Conservation (phyloP, 176 grass and related monocot species). For the Chrysopogon serrulatus region DNA sequence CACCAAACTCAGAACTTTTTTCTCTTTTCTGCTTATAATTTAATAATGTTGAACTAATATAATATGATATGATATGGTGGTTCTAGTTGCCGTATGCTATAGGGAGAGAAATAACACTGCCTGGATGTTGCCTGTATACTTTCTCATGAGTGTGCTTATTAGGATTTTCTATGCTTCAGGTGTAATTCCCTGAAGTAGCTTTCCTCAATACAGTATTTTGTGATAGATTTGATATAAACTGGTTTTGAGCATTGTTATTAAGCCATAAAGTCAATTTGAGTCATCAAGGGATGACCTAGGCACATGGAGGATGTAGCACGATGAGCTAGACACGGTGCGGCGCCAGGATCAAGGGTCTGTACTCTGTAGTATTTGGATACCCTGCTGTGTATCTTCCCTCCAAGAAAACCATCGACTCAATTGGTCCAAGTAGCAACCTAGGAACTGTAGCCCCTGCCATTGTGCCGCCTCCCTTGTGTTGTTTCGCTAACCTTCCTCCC, state of each 20-base stretch:
- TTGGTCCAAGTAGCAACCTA: neutral
- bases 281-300: neutral
- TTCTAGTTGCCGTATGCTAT: neutral
- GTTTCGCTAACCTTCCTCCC: neutral
- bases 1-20: neutral
- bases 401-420: neutral
- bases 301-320: neutral
- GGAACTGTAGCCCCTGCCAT: neutral
- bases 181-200: neutral
- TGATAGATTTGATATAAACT: neutral
- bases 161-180: neutral
- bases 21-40: neutral
- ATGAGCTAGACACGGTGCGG: neutral
- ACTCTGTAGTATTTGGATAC: neutral
- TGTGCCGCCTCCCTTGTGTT: neutral
- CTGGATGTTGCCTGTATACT: neutral
- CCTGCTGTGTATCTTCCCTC: neutral
- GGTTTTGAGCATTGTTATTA: neutral
- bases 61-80: neutral
- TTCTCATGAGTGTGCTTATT: neutral
- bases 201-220: neutral
- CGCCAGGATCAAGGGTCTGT: neutral
- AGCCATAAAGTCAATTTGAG: neutral
- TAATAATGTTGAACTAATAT: neutral
- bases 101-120: neutral